Evolutionary conservation across 345 rosid species (phyloP), one percentile per base, ranked within the genome.

Genomic region (Passiflora organensis): DNA sequence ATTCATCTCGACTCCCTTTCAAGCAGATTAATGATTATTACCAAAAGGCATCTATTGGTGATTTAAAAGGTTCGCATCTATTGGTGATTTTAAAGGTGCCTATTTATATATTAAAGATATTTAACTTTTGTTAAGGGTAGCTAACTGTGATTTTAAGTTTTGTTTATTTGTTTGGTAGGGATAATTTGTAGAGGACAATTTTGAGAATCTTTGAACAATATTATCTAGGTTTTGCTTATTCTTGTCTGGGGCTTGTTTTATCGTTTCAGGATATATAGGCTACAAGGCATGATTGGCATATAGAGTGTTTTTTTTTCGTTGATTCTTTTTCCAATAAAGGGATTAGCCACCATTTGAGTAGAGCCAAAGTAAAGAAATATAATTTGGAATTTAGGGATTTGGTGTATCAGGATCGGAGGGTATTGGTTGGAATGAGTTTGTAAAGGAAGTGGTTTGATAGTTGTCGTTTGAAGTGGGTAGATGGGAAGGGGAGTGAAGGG

Each of bases 401-500:
- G 70, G 51, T 60, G 43, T 43, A 49, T 22, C 19, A 6, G 25
- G 21, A 6, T 13, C 22, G 6, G 37, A 24, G 8, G 55, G 18
- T 45, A 14, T 37, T 58, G 41, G 17, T 59, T 56, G 60, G 17
- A 14, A 14, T 15, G 4, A n/a, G 53, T 58, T 71, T 47, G 49
- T n/a, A n/a, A 71, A 62, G 50, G 16, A 13, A 63, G 60, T 32
- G 63, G 54, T 56, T 66, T 72, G 23, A 71, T 52, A 44, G 34
- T 67, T 71, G 69, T 48, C 69, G 24, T 43, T 11, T 67, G 62
- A 20, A 42, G 43, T 41, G 41, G 56, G 64, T 64, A 77, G 80
- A 93, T 93, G 99, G 99, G 85, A 42, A 86, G 79, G 76, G 89
- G 78, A 67, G 88, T 79, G 75, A 82, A 75, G 70, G 76, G 51